Percentiles rank a stretch among this genome's conserved stretches.
These are phyloP conservation scores for Bryoerythrophyllum caledonicum DNA, from an alignment of 225 moss, liverwort and hornwort species.

Conservation along the genomic window DNA sequence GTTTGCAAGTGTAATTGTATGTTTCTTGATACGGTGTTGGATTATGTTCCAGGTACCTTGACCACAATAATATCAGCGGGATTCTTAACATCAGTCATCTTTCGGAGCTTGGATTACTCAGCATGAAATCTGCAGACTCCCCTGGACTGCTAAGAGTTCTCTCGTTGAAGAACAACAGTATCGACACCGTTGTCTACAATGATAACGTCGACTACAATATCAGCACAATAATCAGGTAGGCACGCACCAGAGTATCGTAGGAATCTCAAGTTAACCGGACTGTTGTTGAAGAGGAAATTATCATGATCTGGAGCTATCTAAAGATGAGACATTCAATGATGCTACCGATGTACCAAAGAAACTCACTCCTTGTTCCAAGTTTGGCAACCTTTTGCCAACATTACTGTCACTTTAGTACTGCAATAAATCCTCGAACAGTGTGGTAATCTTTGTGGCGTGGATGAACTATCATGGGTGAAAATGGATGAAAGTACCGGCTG, in stretches of 20 bases:
- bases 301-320: not conserved
- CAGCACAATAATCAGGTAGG: not conserved
- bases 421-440: too few species aligned
- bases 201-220: not conserved
- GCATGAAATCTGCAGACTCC: not conserved
- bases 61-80: not conserved
- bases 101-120: not conserved
- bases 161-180: not conserved
- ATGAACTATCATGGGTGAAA: too few species aligned
- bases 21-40: not conserved
- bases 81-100: not conserved
- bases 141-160: not conserved
- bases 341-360: not conserved
- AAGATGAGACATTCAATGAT: not conserved
- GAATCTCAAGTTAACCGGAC: not conserved
- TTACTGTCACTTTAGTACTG: too few species aligned
- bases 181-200: not conserved
- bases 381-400: too few species aligned
- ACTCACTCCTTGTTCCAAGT: not conserved
- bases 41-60: conserved; percentile 13
- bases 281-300: not conserved
- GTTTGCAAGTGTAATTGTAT: not conserved
- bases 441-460: too few species aligned
- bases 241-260: not conserved
- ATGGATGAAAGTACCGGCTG: too few species aligned